Base-by-base conservation (phyloP, 495 filamentous ascomycete genomes). In the Niebla homalea region DNA sequence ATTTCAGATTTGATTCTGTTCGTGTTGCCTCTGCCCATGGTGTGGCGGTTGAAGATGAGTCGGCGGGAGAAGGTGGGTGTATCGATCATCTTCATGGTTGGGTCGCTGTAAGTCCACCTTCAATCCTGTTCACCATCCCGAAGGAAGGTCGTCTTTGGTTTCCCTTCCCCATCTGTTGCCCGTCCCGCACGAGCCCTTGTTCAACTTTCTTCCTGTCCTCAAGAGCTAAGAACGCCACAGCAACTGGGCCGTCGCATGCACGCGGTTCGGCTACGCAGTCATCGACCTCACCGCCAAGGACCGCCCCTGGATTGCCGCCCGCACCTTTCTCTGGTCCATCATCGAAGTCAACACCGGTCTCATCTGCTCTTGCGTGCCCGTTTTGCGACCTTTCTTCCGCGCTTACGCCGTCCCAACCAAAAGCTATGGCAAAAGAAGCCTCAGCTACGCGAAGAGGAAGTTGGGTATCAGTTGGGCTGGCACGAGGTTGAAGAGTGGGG, bases 271-370 rank as follows among this genome's bases (percentile, higher is more conserved):
- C 12, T 50, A 43, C 37, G 50, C 50, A 26, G 47, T 54, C 29
- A 46, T 25, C 16, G 26, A 49, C 55, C 59, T 46, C 43, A 58
- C 35, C 55, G 48, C 16, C 57, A 66, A 43, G 62, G 66, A 25
- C 54, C 63, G 58, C 1, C 51, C 61, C 7, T 63, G 59, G 59
- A 64, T 57, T 56, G 59, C 62, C 12, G 65, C 62, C 1, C 59
- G 64, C 11, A 63, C 57, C 36, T 64, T 62, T 44, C 18, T 45
- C 18, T 63, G 64, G 43, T 66, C 64, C 19, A 61, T 68, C 12
- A 58, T 70, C 47, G 67, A 70, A 40, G 60, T 70, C n/a, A 68
- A 70, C 56, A 67, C 63, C 11, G 67, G 67, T n/a, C 46, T 70
- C 12, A 65, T 68, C 11, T 70, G 67, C 44, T 50, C 46, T 36